phyloP scores from a whole-genome alignment of 2,329 filamentous ascomycete genomes.

The Aspergillus floridensis region DNA sequence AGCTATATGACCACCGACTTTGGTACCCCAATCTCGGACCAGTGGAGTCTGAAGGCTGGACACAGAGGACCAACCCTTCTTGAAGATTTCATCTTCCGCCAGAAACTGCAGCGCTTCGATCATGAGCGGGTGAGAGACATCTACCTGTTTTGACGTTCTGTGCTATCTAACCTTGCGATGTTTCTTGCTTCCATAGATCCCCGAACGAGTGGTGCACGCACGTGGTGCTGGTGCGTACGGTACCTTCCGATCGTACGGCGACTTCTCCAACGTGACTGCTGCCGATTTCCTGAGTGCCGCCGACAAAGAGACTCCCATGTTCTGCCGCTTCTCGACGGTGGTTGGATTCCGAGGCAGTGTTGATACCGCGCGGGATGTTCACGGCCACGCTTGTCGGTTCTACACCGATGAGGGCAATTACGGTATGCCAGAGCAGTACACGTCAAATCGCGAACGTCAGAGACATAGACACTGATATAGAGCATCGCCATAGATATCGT shows the following conservation, averaged over 20 bases:
- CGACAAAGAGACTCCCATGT: conserved; percentile 62
- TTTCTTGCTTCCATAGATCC: conserved; percentile 42
- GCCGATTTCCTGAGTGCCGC: conserved; percentile 59
- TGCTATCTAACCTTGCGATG: background rate
- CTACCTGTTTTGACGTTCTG: background rate
- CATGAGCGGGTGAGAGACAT: conserved; percentile 59
- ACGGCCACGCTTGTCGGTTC: conserved; percentile 66
- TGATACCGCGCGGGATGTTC: conserved; percentile 69
- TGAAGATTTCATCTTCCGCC: conserved; percentile 70
- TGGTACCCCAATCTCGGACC: conserved; percentile 65
- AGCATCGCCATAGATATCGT: conserved; percentile 26
- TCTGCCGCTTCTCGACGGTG: conserved; percentile 72
- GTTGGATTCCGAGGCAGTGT: conserved; percentile 66
- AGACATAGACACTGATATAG: background rate
- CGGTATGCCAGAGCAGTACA: conserved; percentile 22
- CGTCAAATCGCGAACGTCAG: too few relatives aligned
- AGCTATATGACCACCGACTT: conserved; percentile 63
- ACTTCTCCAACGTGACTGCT: conserved; percentile 66
- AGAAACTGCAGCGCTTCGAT: conserved; percentile 69
- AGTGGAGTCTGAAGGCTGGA: conserved; percentile 63
- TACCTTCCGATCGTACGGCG: conserved; percentile 63
- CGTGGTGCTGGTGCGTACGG: conserved; percentile 67
- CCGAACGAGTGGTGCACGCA: conserved; percentile 67
- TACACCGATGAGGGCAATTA: conserved; percentile 73
- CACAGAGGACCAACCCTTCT: conserved; percentile 64